Base-by-base conservation (phyloP, 1,284 basidiomycete genomes). In the Heimioporus punctisporus region DNA sequence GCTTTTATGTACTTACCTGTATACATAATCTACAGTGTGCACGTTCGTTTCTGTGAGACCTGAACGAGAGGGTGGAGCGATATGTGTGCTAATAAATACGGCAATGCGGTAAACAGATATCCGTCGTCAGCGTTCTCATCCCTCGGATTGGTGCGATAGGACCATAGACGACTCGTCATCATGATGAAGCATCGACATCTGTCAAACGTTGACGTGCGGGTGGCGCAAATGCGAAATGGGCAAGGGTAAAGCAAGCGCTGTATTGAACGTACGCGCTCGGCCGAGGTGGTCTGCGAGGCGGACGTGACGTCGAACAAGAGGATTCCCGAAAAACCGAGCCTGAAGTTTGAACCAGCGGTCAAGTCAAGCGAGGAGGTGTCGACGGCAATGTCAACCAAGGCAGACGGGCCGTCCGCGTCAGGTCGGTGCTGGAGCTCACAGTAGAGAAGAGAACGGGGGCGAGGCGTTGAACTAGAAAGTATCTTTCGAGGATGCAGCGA, bases 301-400 rank as follows among this genome's bases (percentile, higher is more conserved):
- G 52, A 48, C 2, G 26, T 17, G 23, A 48, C 2, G n/a, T 40
- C 43, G 5, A 55, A 28, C 27, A 50, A 17, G 25, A 56, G 40
- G 9, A 37, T 44, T 6, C 44, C 25, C 6, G 26, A 31, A 10
- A 41, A 26, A n/a, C 15, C 41, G 25, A 45, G 46, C 30, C 19
- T n/a, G n/a, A n/a, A n/a, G n/a, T n/a, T n/a, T 51, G 42, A 55
- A 59, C 52, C 58, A 59, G 25, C 41, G 30, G 23, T 50, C 23
- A 21, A 56, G 52, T 53, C 57, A 59, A 11, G 10, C 24, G 21
- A 25, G 26, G 24, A 43, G 42, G 24, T 43, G 14, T 8, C 26
- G n/a, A 37, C 15, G 34, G 34, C n/a, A 37, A 37, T 2, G 34
- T 19, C 27, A 30, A n/a, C 44, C 27, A 46, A 7, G 44, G 44